These are phyloP conservation scores for Ambrosia hybrid DNA, from an alignment of 140 eudicot species.

Conservation along the genomic window DNA sequence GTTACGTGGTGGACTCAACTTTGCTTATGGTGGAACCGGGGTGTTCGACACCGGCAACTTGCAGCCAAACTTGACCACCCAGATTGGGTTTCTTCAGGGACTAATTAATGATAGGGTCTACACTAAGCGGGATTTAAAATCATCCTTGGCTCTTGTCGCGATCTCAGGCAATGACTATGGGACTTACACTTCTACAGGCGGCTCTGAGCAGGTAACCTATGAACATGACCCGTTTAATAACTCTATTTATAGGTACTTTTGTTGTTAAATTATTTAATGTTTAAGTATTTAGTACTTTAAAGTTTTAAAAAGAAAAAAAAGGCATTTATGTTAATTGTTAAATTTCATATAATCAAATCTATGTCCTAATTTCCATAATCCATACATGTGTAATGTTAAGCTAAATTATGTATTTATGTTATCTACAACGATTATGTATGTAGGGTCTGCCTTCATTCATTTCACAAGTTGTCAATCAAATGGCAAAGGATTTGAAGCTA, in stretches of 20 bases:
- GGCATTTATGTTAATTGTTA: no score
- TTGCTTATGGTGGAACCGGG: constrained; percentile 91
- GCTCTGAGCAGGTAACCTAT: constrained; percentile 48
- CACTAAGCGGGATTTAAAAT: constrained; percentile 46
- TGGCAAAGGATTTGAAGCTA: constrained; percentile 43
- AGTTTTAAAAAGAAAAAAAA: not conserved
- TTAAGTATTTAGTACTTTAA: not conserved
- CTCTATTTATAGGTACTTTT: not conserved
- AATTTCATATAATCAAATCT: not conserved
- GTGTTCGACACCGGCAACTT: constrained; percentile 62
- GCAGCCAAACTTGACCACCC: constrained; percentile 85
- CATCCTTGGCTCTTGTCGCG: constrained; percentile 63
- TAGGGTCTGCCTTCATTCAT: constrained; percentile 66
- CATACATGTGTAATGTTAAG: not conserved
- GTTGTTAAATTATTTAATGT: not conserved
- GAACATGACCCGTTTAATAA: not conserved
- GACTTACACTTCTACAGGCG: constrained; percentile 42
- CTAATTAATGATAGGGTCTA: constrained; percentile 44
- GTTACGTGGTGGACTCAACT: constrained; percentile 57
- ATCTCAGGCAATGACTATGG: constrained; percentile 82
- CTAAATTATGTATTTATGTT: not conserved
- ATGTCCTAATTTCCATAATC: not conserved
- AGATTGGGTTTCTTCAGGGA: constrained; percentile 54
- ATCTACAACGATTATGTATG: not conserved
- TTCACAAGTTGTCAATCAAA: constrained; percentile 57